A percentile compares a stretch with the other conserved stretches of the same genome.
Evolutionary conservation across 2,329 filamentous ascomycete species (phyloP).

Genomic region (Aureobasidium namibiae): DNA sequence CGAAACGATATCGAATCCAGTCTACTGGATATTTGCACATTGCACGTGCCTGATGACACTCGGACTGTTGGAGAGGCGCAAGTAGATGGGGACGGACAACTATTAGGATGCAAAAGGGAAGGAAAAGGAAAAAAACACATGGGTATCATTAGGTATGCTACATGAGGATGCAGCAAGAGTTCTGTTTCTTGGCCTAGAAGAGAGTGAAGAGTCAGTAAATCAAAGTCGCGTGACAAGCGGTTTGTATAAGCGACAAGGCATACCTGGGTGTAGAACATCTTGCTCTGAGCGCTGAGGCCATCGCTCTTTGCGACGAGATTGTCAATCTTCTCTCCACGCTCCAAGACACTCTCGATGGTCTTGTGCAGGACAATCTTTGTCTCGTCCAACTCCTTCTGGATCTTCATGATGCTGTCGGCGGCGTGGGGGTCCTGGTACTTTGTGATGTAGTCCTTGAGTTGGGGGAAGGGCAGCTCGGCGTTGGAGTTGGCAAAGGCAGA

Average conservation of each 20-base stretch:
- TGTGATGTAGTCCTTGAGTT: constrained; percentile 68
- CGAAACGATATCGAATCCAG: no score
- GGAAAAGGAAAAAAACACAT: not conserved
- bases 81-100: no score
- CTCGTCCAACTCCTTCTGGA: constrained; percentile 93
- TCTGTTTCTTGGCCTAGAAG: constrained; percentile 50
- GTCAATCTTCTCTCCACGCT: constrained; percentile 94
- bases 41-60: no score
- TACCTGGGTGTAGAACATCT: constrained; percentile 88
- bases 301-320: constrained; percentile 90
- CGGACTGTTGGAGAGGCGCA: no score
- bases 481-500: constrained; percentile 54
- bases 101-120: not conserved
- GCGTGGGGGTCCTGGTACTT: constrained; percentile 82
- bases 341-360: constrained; percentile 81
- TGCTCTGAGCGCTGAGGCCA: constrained; percentile 80
- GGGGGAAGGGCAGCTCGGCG: constrained; percentile 53
- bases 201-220: constrained; percentile 38
- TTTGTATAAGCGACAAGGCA: constrained; percentile 21
- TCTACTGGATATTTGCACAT: not conserved
- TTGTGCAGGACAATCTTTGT: constrained; percentile 97
- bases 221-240: not conserved
- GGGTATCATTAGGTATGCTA: constrained; percentile 21
- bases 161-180: constrained; percentile 52
- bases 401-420: constrained; percentile 75